Evolutionary conservation across 257 asterid species (phyloP).

Genomic region (Jacaranda copaia): DNA sequence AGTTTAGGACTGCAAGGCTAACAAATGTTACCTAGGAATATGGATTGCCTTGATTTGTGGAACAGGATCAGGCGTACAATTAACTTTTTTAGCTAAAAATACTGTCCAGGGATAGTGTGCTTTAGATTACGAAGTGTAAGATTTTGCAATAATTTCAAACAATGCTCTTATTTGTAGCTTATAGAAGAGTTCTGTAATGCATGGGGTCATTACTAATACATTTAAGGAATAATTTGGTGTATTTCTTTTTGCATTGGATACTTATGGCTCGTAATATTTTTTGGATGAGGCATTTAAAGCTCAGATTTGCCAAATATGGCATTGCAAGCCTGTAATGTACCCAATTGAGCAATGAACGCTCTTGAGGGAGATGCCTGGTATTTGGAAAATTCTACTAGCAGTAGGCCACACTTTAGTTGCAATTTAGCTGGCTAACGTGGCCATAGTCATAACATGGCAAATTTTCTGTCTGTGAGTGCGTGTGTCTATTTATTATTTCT

Average conservation of each 20-base stretch:
- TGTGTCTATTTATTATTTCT: background rate
- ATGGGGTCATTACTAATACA: background rate
- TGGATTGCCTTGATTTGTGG: background rate
- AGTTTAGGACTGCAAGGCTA: conserved; percentile 14
- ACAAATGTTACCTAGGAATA: background rate
- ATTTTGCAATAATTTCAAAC: conserved; percentile 21
- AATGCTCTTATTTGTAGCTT: background rate
- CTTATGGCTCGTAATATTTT: conserved; percentile 3
- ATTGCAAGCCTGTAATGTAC: background rate
- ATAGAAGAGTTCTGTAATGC: background rate
- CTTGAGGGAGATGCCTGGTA: conserved; percentile 4
- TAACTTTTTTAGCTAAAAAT: background rate
- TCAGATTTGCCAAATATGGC: conserved; percentile 20
- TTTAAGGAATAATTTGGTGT: background rate
- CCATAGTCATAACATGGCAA: background rate
- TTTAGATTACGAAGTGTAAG: background rate
- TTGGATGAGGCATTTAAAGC: background rate
- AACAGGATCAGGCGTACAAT: background rate
- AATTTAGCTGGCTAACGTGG: conserved; percentile 24
- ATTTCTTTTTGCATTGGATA: background rate
- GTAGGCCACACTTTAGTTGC: conserved; percentile 3
- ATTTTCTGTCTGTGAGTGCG: background rate
- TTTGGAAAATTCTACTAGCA: background rate
- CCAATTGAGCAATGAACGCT: background rate
- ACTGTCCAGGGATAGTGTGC: background rate